Evolutionary conservation across 306 rosid genomes (phyloP).

Genomic region (Gynostemma pentaphyllum): DNA sequence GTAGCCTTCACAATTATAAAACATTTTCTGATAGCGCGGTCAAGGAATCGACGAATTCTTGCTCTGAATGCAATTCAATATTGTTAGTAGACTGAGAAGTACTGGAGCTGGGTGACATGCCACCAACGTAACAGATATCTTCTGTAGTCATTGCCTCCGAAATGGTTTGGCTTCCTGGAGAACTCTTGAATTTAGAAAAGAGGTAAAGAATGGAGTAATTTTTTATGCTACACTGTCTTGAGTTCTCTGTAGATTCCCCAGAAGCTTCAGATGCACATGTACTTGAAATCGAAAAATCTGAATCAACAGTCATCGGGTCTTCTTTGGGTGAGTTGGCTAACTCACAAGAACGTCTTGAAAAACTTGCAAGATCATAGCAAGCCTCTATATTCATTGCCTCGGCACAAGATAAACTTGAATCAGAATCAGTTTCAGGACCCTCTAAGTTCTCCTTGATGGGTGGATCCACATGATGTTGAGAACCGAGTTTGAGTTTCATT

Average conservation of each 20-base stretch:
- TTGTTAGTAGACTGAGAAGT: slow-evolving; percentile 13
- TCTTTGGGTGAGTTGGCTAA: slow-evolving; percentile 2
- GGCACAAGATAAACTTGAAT: slow-evolving; percentile 17
- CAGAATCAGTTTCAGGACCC: slow-evolving; percentile 18
- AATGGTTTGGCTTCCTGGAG: slow-evolving; percentile 11
- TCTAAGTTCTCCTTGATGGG: slow-evolving; percentile 11
- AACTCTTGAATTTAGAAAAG: slow-evolving; percentile 32
- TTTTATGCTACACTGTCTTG: slow-evolving; percentile 6
- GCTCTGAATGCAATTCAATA: slow-evolving; percentile 14
- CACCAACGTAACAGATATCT: slow-evolving; percentile 11
- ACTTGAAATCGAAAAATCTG: slow-evolving; percentile 22
- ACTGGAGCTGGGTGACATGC: slow-evolving; percentile 22
- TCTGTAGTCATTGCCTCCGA: slow-evolving; percentile 15
- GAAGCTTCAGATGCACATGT: slow-evolving; percentile 1
- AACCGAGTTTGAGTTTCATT: slow-evolving; percentile 70
- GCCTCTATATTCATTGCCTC: slow-evolving; percentile 24
- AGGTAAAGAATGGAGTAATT: slow-evolving; percentile 42
- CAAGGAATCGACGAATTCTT: slow-evolving; percentile 16
- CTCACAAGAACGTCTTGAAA: slow-evolving; percentile 15
- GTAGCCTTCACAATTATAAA: not conserved
- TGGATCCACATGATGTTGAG: slow-evolving; percentile 26
- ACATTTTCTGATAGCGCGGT: not conserved
- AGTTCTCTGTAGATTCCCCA: slow-evolving; percentile 9
- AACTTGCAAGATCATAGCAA: slow-evolving; percentile 7
- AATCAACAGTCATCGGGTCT: slow-evolving; percentile 23